These are phyloP conservation scores for Entoloma clypeatum DNA, from an alignment of 1,284 basidiomycete species.

Conservation along the genomic window DNA sequence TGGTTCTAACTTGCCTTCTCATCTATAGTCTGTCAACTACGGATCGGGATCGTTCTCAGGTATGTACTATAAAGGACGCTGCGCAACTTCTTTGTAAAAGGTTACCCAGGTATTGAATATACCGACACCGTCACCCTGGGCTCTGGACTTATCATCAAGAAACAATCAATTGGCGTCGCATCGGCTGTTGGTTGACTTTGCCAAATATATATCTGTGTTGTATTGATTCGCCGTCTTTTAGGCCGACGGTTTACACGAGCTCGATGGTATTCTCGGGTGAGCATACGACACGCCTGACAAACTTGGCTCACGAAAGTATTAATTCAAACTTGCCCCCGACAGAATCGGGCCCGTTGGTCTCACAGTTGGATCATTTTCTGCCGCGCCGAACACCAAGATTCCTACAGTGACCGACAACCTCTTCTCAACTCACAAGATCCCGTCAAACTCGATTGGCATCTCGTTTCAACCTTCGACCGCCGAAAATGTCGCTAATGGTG, in stretches of 20 bases:
- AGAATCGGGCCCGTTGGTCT: constrained; percentile 49
- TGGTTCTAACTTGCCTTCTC: neutral
- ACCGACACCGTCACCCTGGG: constrained; percentile 43
- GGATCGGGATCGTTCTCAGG: constrained; percentile 52
- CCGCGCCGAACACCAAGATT: constrained; percentile 26
- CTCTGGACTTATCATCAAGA: constrained; percentile 32
- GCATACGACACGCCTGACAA: neutral
- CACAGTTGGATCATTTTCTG: constrained; percentile 39
- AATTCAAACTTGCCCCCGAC: neutral
- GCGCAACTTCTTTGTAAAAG: constrained; percentile 10
- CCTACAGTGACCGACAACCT: constrained; percentile 53
- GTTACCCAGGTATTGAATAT: constrained; percentile 41
- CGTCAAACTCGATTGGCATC: constrained; percentile 39
- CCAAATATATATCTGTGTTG: neutral
- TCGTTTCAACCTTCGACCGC: constrained; percentile 45
- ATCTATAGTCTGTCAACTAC: constrained; percentile 50
- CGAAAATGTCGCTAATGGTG: constrained; percentile 32
- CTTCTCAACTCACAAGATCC: constrained; percentile 36
- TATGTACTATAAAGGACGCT: constrained; percentile 13
- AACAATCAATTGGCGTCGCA: constrained; percentile 58
- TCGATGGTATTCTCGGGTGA: constrained; percentile 55
- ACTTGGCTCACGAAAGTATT: neutral
- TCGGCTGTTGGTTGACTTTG: constrained; percentile 29
- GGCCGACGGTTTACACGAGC: constrained; percentile 36
- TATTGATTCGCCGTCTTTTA: constrained; percentile 25